Base-by-base conservation (phyloP, 306 rosid genomes). In the Castanea mollissima region DNA sequence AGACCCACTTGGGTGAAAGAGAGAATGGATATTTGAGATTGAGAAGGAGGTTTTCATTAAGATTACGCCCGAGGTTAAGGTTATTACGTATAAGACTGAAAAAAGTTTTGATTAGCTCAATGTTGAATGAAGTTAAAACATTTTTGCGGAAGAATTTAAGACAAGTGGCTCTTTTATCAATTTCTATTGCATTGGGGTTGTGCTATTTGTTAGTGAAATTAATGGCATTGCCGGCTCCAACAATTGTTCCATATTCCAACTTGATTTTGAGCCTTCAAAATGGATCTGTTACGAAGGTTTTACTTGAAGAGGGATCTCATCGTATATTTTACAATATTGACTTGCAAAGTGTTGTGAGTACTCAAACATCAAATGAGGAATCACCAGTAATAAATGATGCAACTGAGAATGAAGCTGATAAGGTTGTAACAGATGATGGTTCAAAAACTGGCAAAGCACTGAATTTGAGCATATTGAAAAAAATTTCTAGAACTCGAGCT, bases 241-340 rank as follows among this genome's bases (percentile, higher is more conserved):
- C 82, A 82, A 25, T 77, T 64, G 99, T 95, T 79, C 98, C 99
- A 0, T 95, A 95, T 88, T 93, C 99, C 2, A 94, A 91, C 31
- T 81, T 95, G 83, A 69, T 95, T 35, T 74, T 75, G 6, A 92
- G 89, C 78, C 93, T 95, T 74, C 85, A 85, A 77, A 82, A 75
- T 75, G 98, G 88, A 72, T 80, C 80, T 57, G 98, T 95, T 55
- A 71, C 86, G 0, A 91, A 84, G 63, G 97, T 93, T 76, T 80
- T 95, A 78, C 84, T 95, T 1, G 98, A 95, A 87, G 99, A 95
- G 78, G 97, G 96, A n/a, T 95, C 99, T 49, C 94, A 94, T 3
- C 88, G 91, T 11, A 89, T 95, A 86, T 87, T 90, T 83, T 95
- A 87, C 57, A 91, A 90, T 73, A 69, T 29, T 21, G 52, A 82